Conservation (phyloP, 805 yeast genomes). For the Peterozyma xylosa region DNA sequence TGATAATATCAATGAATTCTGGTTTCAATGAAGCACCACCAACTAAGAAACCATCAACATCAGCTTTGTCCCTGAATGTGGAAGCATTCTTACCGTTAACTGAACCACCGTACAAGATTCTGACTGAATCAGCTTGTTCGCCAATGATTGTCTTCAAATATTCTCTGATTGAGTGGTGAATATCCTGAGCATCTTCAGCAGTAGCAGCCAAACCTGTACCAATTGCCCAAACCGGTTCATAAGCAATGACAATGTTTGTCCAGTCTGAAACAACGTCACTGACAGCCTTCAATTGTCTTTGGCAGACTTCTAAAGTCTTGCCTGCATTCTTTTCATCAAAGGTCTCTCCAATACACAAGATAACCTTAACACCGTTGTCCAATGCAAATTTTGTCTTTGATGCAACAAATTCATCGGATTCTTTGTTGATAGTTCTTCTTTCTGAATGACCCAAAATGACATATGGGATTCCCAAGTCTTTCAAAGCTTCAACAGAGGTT, state of each 20-base stretch:
- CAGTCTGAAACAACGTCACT: constrained; percentile 78
- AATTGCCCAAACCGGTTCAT: constrained; percentile 99
- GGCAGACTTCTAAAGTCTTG: constrained; percentile 77
- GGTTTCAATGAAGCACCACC: constrained; percentile 99
- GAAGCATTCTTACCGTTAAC: constrained; percentile 92
- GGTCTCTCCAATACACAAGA: constrained; percentile 97
- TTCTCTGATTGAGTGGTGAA: constrained; percentile 83
- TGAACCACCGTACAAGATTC: constrained; percentile 98
- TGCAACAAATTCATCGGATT: constrained; percentile 86
- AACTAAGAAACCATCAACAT: constrained; percentile 97
- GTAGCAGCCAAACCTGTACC: constrained; percentile 99
- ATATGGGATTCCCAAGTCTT: constrained; percentile 92
- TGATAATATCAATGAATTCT: constrained; percentile 92
- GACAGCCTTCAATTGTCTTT: constrained; percentile 87
- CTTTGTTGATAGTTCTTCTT: constrained; percentile 91
- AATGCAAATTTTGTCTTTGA: constrained; percentile 91
- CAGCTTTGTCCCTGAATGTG: constrained; percentile 84
- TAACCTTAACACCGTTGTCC: constrained; percentile 83
- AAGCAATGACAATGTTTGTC: constrained; percentile 89
- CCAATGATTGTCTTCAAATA: constrained; percentile 68
- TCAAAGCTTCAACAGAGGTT: constrained; percentile 78
- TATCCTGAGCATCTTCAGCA: constrained; percentile 94
- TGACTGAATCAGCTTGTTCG: constrained; percentile 65
- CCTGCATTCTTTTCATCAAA: constrained; percentile 90
- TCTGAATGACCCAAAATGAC: constrained; percentile 97